phyloP scores from a whole-genome alignment of 2,329 filamentous ascomycete species.

The Aspergillus tubingensis region DNA sequence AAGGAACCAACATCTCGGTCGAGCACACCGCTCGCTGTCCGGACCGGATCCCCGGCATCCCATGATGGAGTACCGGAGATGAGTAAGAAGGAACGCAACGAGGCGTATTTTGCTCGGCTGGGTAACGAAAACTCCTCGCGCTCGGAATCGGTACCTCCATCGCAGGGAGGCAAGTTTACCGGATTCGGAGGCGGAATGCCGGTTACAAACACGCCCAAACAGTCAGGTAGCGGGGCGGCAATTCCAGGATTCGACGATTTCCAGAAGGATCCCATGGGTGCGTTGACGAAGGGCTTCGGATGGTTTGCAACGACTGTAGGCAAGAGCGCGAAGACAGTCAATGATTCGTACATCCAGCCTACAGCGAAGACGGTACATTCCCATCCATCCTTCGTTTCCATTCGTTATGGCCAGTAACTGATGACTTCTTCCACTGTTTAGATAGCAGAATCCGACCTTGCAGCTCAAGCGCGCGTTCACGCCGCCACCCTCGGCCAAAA shows the following conservation, averaged over 20 bases:
- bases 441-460: slow-evolving; percentile 79
- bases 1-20: slow-evolving; percentile 33
- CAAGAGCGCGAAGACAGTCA: slow-evolving; percentile 88
- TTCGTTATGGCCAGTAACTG: slow-evolving; percentile 2
- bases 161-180: slow-evolving; percentile 86
- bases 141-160: slow-evolving; percentile 74
- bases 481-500: slow-evolving; percentile 59
- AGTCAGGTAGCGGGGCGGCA: background rate
- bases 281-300: slow-evolving; percentile 87
- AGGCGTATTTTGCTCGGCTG: slow-evolving; percentile 85
- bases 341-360: slow-evolving; percentile 88
- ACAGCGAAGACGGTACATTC: slow-evolving; percentile 77
- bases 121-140: slow-evolving; percentile 80
- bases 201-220: slow-evolving; percentile 46
- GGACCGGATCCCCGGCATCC: slow-evolving; percentile 27
- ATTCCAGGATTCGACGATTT: slow-evolving; percentile 77
- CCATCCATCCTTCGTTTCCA: background rate
- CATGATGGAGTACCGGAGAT: slow-evolving; percentile 43
- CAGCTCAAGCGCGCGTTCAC: slow-evolving; percentile 66
- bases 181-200: slow-evolving; percentile 83
- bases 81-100: slow-evolving; percentile 66
- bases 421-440: slow-evolving; percentile 38
- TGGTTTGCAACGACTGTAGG: slow-evolving; percentile 88
- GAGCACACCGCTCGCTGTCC: slow-evolving; percentile 29
- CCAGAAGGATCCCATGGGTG: slow-evolving; percentile 85